These are phyloP conservation scores for Peronosclerospora sorghi DNA, from an alignment of 352 stramenopile genomes.

Conservation along the genomic window DNA sequence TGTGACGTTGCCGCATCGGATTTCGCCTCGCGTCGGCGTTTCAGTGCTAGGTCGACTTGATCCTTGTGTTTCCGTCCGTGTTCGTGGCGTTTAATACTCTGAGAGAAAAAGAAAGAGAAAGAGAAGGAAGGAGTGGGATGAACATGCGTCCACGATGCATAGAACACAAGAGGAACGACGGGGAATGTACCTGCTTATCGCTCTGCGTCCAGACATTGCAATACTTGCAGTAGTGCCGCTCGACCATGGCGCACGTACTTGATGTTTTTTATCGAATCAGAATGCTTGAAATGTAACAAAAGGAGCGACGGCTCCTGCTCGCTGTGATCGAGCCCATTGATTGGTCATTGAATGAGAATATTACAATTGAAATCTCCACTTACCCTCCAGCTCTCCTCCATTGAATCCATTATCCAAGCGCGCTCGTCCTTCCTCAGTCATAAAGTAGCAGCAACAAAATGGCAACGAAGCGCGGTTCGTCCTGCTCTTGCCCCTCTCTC, in stretches of 20 bases:
- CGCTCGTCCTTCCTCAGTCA: slow-evolving; percentile 35
- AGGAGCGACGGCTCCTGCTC: too few species aligned
- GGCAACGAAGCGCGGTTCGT: slow-evolving; percentile 68
- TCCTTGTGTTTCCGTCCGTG: slow-evolving; percentile 68
- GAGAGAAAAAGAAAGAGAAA: neutral
- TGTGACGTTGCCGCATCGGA: slow-evolving; percentile 43
- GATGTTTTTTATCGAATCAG: too few species aligned
- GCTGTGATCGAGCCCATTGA: too few species aligned
- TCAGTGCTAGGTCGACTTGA: slow-evolving; percentile 54
- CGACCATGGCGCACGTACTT: slow-evolving; percentile 48
- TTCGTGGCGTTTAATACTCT: slow-evolving; percentile 81
- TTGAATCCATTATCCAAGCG: too few species aligned
- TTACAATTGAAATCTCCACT: too few species aligned
- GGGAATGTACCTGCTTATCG: slow-evolving; percentile 56
- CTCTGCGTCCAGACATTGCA: slow-evolving; percentile 84
- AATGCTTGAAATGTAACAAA: too few species aligned
- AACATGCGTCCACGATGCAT: too few species aligned
- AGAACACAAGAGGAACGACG: neutral
- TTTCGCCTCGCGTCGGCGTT: slow-evolving; percentile 63
- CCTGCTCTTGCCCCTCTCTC: too few species aligned
- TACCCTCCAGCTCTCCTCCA: too few species aligned
- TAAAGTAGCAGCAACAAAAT: slow-evolving; percentile 80
- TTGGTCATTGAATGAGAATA: too few species aligned
- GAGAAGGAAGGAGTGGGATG: neutral
- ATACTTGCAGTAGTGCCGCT: slow-evolving; percentile 80